Evolutionary conservation across 495 filamentous ascomycete species (phyloP).

Genomic region (Neurospora tetrasperma): DNA sequence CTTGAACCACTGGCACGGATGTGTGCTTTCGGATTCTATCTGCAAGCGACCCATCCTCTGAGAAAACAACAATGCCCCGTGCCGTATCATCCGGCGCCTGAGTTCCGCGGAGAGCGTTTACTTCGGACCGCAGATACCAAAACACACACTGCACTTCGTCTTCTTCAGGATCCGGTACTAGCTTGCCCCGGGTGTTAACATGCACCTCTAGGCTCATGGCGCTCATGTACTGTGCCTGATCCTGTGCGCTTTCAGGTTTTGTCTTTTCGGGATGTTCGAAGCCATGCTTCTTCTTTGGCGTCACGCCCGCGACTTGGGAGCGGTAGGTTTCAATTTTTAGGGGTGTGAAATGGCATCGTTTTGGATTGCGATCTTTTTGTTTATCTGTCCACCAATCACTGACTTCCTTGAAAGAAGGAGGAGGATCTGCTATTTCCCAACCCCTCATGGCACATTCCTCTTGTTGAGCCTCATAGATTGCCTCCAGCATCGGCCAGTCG

Average conservation of each 20-base stretch:
- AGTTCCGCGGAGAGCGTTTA: conserved; percentile 21
- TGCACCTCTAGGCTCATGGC: conserved; percentile 94
- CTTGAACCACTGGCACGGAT: conserved; percentile 55
- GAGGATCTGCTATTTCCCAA: conserved; percentile 56
- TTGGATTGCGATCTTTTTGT: conserved; percentile 11
- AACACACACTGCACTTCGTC: conserved; percentile 88
- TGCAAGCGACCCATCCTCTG: conserved; percentile 44
- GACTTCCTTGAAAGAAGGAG: conserved; percentile 66
- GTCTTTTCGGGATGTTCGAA: conserved; percentile 81
- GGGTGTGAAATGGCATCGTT: conserved; percentile 28
- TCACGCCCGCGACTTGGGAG: conserved; percentile 84
- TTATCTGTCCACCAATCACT: conserved; percentile 51
- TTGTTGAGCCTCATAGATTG: conserved; percentile 38
- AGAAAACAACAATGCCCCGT: conserved; percentile 56
- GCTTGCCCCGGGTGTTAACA: conserved; percentile 71
- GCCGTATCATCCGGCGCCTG: conserved; percentile 28
- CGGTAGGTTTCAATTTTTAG: conserved; percentile 34
- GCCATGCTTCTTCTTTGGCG: conserved; percentile 72
- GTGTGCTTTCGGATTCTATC: conserved; percentile 36
- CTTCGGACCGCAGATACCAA: conserved; percentile 78
- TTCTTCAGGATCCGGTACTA: conserved; percentile 78
- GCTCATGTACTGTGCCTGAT: conserved; percentile 91
- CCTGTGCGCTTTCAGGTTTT: conserved; percentile 64
- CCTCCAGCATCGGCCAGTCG: conserved; percentile 43
- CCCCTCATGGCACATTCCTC: conserved; percentile 42